Base-by-base conservation (phyloP, 768 basidiomycete genomes). In the Panaeolus cyanescens region DNA sequence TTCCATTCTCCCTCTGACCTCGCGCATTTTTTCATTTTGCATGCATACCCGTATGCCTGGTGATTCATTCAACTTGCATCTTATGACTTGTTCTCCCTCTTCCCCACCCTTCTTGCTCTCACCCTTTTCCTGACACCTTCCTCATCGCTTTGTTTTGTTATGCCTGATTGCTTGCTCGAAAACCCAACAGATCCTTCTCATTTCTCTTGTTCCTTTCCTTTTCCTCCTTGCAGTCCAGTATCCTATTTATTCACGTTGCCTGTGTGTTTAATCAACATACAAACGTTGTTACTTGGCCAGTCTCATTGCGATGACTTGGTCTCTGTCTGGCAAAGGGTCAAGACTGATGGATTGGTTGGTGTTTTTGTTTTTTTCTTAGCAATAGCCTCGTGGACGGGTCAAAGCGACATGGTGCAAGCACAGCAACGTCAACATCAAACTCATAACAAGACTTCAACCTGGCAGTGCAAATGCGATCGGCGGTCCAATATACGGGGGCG, bases 191-290 rank as follows among this genome's bases (percentile, higher is more conserved):
- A 22, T 28, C 25, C 45, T 28, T 30, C 9, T 50, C 45, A 13
- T 50, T 50, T 50, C 45, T 50, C 25, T 50, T 39, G 25, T 28
- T 45, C 28, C 42, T 17, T 50, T 50, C 30, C 45, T 28, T 50
- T 50, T 50, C 45, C 45, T 50, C 45, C 45, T 50, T 50, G 45
- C 45, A 50, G 45, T 50, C 25, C 45, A 50, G 45, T 50, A 50
- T 25, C 45, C 45, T 50, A 50, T 25, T 50, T 50, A 50, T 50
- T 50, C 22, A 50, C 45, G n/a, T 50, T 50, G 45, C 30, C 45
- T 50, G 45, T 50, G 45, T 50, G 45, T 50, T 28, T 50, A 50
- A 50, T 50, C 45, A 50, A 50, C 45, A 50, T 50, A 30, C 45
- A 50, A 50, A 50, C 45, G 25, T 50, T 50, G 45, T 50, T 50